Percentiles rank a stretch among this genome's conserved stretches.
Conservation (phyloP, 768 basidiomycete species). For the Gymnopilus junonius region DNA sequence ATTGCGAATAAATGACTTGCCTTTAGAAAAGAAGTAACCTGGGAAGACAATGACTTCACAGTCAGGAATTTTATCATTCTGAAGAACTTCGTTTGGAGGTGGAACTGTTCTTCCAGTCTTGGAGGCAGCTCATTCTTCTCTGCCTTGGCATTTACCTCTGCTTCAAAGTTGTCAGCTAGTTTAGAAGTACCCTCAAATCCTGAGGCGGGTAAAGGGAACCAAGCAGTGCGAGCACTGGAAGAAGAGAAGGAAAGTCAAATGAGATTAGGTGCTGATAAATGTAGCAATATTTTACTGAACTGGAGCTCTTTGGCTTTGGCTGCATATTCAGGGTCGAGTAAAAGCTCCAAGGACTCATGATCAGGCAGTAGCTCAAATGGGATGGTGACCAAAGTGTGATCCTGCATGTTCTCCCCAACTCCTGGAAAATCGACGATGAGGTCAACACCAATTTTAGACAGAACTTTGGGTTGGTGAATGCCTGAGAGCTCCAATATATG, state of each 20-base stretch:
- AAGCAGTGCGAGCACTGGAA: neutral
- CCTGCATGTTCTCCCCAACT: constrained; percentile 53
- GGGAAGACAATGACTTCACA: constrained; percentile 28
- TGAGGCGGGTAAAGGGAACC: constrained; percentile 26
- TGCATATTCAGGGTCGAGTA: constrained; percentile 44
- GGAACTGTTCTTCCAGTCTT: constrained; percentile 44
- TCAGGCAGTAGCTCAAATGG: constrained; percentile 14
- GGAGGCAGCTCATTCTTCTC: constrained; percentile 25
- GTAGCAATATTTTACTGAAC: neutral
- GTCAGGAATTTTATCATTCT: constrained; percentile 28
- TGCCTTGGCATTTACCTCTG: constrained; percentile 29
- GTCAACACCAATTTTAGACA: constrained; percentile 48
- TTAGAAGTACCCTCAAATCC: constrained; percentile 17
- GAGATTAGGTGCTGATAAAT: neutral
- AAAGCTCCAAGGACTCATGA: constrained; percentile 44
- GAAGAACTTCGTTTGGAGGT: constrained; percentile 34
- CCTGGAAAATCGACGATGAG: constrained; percentile 53
- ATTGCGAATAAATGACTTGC: neutral
- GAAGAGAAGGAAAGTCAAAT: neutral
- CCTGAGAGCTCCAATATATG: constrained; percentile 59
- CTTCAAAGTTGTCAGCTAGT: constrained; percentile 24
- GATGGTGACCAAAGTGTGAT: constrained; percentile 10
- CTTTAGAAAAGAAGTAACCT: constrained; percentile 20
- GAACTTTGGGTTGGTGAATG: constrained; percentile 54
- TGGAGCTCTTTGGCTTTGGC: constrained; percentile 35